These are phyloP conservation scores for Neospora caninum DNA, from an alignment of 169 alveolate species.

Conservation along the genomic window DNA sequence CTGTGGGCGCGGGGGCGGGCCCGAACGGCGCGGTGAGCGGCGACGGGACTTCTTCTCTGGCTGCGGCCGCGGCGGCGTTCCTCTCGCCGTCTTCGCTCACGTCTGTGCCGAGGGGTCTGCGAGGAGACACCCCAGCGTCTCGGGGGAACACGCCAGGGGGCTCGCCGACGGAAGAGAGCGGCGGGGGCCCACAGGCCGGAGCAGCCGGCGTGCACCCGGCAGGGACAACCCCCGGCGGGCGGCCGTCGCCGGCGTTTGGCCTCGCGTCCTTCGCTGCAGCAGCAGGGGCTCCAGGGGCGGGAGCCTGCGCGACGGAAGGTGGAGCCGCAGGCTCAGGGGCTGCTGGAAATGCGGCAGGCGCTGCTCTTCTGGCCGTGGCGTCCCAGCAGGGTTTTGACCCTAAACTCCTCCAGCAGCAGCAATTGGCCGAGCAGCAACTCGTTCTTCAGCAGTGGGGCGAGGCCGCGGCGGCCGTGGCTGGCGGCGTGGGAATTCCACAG, in stretches of 20 bases:
- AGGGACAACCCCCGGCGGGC: neutral
- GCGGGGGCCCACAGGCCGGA: neutral
- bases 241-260: neutral
- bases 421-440: slow-evolving; percentile 4
- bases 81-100: neutral
- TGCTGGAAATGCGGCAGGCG: neutral
- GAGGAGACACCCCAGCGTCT: neutral
- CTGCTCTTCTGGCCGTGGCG: slow-evolving; percentile 1
- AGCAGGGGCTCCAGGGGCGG: neutral
- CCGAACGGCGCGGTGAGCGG: neutral
- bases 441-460: slow-evolving; percentile 23
- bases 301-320: neutral
- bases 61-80: slow-evolving; percentile 2
- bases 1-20: neutral
- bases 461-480: neutral
- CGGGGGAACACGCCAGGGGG: neutral
- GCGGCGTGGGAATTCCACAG: neutral
- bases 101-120: neutral
- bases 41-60: neutral
- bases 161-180: neutral
- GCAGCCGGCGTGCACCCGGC: neutral
- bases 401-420: slow-evolving; percentile 7
- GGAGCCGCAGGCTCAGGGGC: neutral
- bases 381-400: slow-evolving; percentile 1
- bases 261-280: neutral